Evolutionary conservation across 2,329 filamentous ascomycete genomes (phyloP).

Genomic region (Calonectria pseudoturangicola): DNA sequence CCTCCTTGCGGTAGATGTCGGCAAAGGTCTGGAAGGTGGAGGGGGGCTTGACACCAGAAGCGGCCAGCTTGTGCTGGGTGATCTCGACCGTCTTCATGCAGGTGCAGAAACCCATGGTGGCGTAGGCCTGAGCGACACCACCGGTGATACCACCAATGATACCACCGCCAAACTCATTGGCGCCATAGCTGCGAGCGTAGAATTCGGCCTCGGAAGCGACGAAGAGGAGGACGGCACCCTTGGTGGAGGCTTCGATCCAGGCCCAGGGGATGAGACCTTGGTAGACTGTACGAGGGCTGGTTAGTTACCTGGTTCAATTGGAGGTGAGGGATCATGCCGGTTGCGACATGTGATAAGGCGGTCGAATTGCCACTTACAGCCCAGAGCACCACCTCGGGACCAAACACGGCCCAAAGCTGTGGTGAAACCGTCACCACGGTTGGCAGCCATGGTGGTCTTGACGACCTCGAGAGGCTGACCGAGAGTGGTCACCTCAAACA

Average conservation of each 20-base stretch:
- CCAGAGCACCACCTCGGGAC: conserved; percentile 92
- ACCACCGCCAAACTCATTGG: conserved; percentile 89
- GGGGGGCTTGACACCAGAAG: conserved; percentile 87
- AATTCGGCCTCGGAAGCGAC: conserved; percentile 99
- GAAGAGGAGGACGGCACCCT: conserved; percentile 98
- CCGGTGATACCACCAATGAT: conserved; percentile 94
- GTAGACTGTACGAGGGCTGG: conserved; percentile 82
- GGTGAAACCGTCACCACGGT: conserved; percentile 90
- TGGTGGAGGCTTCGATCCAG: conserved; percentile 99
- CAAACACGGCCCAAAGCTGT: conserved; percentile 91
- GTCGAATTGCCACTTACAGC: conserved; percentile 80
- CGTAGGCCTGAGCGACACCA: conserved; percentile 97
- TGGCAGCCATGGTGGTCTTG: conserved; percentile 99
- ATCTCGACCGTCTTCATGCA: conserved; percentile 99
- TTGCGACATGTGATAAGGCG: conserved; percentile 13
- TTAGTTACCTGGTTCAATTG: conserved; percentile 50
- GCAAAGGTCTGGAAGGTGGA: conserved; percentile 96
- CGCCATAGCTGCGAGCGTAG: conserved; percentile 89
- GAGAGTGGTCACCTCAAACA: conserved; percentile 88
- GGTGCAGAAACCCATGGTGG: conserved; percentile 99
- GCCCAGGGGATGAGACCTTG: conserved; percentile 99
- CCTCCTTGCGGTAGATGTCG: conserved; percentile 96
- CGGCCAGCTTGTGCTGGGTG: conserved; percentile 96
- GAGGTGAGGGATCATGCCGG: not conserved
- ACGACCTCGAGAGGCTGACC: conserved; percentile 94